Conservation (phyloP, 306 rosid genomes). For the Sechiopsis laciniata region DNA sequence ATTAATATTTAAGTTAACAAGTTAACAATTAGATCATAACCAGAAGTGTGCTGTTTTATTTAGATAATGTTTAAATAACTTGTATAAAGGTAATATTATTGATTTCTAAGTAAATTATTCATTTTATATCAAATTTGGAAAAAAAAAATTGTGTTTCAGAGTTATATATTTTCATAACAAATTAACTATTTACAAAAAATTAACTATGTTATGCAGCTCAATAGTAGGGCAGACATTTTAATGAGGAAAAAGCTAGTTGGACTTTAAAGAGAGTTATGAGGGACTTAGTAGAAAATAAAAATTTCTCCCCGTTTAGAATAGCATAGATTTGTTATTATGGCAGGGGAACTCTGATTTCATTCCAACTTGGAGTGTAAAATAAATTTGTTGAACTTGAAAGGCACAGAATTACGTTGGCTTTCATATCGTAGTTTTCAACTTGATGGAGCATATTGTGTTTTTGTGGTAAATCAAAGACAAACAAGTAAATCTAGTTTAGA, state of each 20-base stretch:
- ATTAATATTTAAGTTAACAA: background rate
- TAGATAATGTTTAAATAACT: background rate
- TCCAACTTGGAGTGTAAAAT: slow-evolving; percentile 13
- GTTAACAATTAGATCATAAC: background rate
- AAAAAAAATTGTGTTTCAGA: background rate
- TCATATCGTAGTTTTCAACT: slow-evolving; percentile 12
- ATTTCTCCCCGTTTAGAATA: slow-evolving; percentile 11
- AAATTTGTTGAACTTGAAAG: slow-evolving; percentile 12
- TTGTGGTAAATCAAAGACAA: background rate
- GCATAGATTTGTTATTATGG: background rate
- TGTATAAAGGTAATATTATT: background rate
- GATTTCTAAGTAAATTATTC: background rate
- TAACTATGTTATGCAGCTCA: background rate
- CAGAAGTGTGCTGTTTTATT: background rate
- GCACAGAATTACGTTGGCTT: background rate
- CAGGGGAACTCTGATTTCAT: background rate
- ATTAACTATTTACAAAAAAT: background rate
- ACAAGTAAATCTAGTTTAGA: background rate
- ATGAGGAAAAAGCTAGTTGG: background rate
- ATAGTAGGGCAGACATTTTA: slow-evolving; percentile 1
- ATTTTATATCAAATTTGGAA: background rate
- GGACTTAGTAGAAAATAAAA: background rate
- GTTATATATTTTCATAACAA: background rate
- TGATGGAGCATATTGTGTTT: slow-evolving; percentile 5
- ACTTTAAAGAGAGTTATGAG: background rate